phyloP scores from a whole-genome alignment of 768 basidiomycete species.

The Mycena rebaudengoi region DNA sequence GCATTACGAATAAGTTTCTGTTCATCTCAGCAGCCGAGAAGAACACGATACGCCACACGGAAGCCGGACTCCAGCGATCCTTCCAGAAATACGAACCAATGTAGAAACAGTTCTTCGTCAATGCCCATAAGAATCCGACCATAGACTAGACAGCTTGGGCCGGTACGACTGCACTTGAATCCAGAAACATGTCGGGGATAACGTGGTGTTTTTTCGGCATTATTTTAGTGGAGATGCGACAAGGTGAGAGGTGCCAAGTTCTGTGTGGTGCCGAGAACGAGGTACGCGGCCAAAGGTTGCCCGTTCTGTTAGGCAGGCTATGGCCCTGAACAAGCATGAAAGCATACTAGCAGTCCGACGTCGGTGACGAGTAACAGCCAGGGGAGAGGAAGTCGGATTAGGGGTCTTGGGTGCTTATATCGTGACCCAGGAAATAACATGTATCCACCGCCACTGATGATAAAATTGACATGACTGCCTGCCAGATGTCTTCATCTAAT shows the following conservation, averaged over 20 bases:
- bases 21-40: constrained; percentile 6
- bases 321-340: constrained; percentile 16
- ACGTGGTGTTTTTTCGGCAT: no score
- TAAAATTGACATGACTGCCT: constrained; percentile 17
- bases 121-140: no score
- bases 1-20: not conserved
- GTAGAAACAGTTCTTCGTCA: no score
- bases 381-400: not conserved
- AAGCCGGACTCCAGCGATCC: not conserved
- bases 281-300: constrained; percentile 19
- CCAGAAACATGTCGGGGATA: no score
- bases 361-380: constrained; percentile 25
- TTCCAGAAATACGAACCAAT: constrained; percentile 12
- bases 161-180: no score
- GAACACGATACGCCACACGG: constrained; percentile 13
- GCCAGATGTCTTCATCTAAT: constrained; percentile 23
- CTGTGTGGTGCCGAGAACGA: constrained; percentile 16
- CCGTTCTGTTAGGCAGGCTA: constrained; percentile 3
- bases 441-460: not conserved
- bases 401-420: not conserved
- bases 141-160: no score
- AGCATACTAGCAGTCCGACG: constrained; percentile 20
- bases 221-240: no score
- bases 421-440: constrained; percentile 9
- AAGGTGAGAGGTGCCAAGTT: constrained; percentile 1